Evolutionary conservation across 108 stramenopile genomes (phyloP).

Genomic region (Pseudonitzschia pungens): DNA sequence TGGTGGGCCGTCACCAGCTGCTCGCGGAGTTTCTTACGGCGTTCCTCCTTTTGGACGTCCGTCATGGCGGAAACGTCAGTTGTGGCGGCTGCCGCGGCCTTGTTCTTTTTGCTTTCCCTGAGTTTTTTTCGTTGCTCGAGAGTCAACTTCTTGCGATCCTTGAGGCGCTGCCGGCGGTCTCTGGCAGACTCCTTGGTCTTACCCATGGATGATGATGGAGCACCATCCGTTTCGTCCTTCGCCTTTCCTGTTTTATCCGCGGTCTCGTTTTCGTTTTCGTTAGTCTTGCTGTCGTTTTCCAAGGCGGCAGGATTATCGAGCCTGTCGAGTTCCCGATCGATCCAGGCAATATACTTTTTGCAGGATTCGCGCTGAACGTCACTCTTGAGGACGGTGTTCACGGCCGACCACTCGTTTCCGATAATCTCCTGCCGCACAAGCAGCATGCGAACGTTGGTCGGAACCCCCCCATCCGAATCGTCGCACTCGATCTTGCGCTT

Average conservation of each 20-base stretch:
- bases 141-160: constrained; percentile 14
- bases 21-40: constrained; percentile 36
- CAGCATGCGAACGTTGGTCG: constrained; percentile 66
- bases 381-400: constrained; percentile 67
- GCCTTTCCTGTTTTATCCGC: background rate
- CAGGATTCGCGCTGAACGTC: constrained; percentile 71
- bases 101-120: constrained; percentile 2
- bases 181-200: constrained; percentile 12
- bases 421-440: constrained; percentile 76
- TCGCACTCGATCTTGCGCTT: constrained; percentile 23
- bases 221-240: constrained; percentile 13
- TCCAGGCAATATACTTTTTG: constrained; percentile 52
- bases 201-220: constrained; percentile 39
- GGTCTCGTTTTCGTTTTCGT: background rate
- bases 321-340: constrained; percentile 53
- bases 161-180: constrained; percentile 9
- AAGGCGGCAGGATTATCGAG: constrained; percentile 34
- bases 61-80: constrained; percentile 17
- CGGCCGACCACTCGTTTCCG: constrained; percentile 57
- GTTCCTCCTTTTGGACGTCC: constrained; percentile 37
- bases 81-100: background rate
- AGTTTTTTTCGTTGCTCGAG: constrained; percentile 20
- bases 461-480: constrained; percentile 40
- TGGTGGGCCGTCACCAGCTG: constrained; percentile 55
- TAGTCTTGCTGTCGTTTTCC: too few species aligned